A percentile compares a stretch with the other conserved stretches of the same genome.
Conservation (phyloP, 2,329 filamentous ascomycete genomes). For the Colletotrichum magnum region DNA sequence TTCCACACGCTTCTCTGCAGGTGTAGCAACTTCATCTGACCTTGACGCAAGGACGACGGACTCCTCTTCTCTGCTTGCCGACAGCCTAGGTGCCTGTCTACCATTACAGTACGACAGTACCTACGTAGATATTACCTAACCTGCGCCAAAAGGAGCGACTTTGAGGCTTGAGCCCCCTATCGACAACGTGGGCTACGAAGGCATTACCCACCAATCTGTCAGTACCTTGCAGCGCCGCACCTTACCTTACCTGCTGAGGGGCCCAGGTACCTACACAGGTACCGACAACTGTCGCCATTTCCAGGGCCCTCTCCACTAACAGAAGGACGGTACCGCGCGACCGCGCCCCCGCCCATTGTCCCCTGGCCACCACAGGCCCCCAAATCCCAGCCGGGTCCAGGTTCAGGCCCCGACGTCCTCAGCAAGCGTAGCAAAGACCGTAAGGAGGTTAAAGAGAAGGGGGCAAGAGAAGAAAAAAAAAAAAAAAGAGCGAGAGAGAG, state of each 20-base stretch:
- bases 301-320: slow-evolving; percentile 4
- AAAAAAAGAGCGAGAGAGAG: not conserved
- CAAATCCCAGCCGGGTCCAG: slow-evolving; percentile 26
- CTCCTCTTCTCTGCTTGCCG: slow-evolving; percentile 16
- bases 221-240: too few relatives aligned
- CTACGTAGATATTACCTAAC: too few relatives aligned
- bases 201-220: too few relatives aligned
- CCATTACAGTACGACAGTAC: too few relatives aligned
- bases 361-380: slow-evolving; percentile 18
- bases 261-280: too few relatives aligned
- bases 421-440: not conserved
- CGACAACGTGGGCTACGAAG: too few relatives aligned
- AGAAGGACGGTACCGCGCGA: slow-evolving; percentile 19
- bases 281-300: too few relatives aligned
- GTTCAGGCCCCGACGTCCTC: slow-evolving; percentile 14
- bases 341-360: not conserved
- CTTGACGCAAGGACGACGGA: slow-evolving; percentile 24
- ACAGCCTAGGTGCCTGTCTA: not conserved
- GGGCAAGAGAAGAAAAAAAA: not conserved
- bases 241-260: too few relatives aligned
- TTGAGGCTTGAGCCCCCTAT: too few relatives aligned
- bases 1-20: slow-evolving; percentile 32
- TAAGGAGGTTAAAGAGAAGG: not conserved
- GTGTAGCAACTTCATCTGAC: slow-evolving; percentile 37
- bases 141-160: too few relatives aligned